Conservation (phyloP, 2,329 filamentous ascomycete species). For the Botrytis sinoallii region DNA sequence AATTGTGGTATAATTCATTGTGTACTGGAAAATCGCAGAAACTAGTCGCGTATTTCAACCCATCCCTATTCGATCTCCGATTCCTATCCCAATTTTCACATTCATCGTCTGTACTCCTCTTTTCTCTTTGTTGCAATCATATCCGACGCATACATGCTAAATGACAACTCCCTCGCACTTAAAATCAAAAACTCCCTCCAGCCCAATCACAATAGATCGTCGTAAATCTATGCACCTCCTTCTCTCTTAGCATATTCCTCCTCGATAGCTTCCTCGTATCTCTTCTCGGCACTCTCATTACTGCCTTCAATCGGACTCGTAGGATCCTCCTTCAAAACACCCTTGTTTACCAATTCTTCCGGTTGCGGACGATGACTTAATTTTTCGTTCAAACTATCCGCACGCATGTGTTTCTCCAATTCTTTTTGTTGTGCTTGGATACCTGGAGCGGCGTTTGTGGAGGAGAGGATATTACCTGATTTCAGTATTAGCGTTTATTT, state of each 20-base stretch:
- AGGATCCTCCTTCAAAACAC: conserved; percentile 70
- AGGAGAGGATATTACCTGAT: conserved; percentile 81
- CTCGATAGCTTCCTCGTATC: conserved; percentile 60
- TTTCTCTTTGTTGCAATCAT: not conserved
- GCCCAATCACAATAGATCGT: not conserved
- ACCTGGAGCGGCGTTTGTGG: conserved; percentile 72
- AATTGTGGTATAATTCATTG: conserved; percentile 2
- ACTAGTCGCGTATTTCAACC: not conserved
- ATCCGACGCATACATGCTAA: not conserved
- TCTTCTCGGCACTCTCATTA: conserved; percentile 41
- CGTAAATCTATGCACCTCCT: conserved; percentile 50
- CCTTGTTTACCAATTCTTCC: conserved; percentile 73
- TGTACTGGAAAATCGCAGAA: not conserved
- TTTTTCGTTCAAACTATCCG: conserved; percentile 82
- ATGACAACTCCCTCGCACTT: not conserved
- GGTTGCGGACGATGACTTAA: conserved; percentile 73
- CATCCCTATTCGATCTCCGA: not conserved
- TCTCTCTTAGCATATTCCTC: conserved; percentile 63
- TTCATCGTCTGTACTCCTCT: not conserved
- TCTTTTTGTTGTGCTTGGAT: conserved; percentile 79
- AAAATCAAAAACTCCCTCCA: not conserved
- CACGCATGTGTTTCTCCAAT: conserved; percentile 83
- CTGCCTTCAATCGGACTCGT: conserved; percentile 41
- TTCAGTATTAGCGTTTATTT: not conserved
- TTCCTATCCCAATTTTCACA: not conserved